A percentile compares a stretch with the other conserved stretches of the same genome.
These are phyloP conservation scores for Primulina tabacum DNA, from an alignment of 257 asterid genomes.

Conservation along the genomic window DNA sequence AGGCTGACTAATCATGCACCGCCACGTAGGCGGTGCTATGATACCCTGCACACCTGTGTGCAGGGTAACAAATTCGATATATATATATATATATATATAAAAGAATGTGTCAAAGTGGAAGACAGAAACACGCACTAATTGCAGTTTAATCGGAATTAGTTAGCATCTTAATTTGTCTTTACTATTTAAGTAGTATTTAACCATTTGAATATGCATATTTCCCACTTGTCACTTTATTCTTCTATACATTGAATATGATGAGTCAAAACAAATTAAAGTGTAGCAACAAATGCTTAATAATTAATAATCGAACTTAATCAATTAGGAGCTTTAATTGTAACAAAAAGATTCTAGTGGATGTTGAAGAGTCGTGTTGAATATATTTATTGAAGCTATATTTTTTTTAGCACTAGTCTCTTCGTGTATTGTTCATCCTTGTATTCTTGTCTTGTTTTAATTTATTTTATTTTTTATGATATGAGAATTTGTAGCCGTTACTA, in stretches of 20 bases:
- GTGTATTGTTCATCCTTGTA: no score
- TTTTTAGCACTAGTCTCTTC: neutral
- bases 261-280: slow-evolving; percentile 37
- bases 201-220: neutral
- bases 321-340: slow-evolving; percentile 8
- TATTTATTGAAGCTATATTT: no score
- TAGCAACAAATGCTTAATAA: slow-evolving; percentile 16
- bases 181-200: neutral
- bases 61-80: no score
- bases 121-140: slow-evolving; percentile 39
- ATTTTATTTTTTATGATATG: no score
- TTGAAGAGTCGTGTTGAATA: neutral
- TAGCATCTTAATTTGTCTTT: neutral
- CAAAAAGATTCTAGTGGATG: neutral
- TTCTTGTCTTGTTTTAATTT: no score
- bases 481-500: no score
- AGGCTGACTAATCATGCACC: no score
- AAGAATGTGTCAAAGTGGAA: slow-evolving; percentile 44
- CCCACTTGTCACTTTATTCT: slow-evolving; percentile 35
- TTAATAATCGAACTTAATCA: neutral
- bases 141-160: neutral
- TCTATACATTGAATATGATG: slow-evolving; percentile 33
- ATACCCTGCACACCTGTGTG: no score
- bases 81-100: neutral
- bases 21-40: no score